phyloP scores from a whole-genome alignment of 1,284 basidiomycete genomes.

The Mixia osmundae region DNA sequence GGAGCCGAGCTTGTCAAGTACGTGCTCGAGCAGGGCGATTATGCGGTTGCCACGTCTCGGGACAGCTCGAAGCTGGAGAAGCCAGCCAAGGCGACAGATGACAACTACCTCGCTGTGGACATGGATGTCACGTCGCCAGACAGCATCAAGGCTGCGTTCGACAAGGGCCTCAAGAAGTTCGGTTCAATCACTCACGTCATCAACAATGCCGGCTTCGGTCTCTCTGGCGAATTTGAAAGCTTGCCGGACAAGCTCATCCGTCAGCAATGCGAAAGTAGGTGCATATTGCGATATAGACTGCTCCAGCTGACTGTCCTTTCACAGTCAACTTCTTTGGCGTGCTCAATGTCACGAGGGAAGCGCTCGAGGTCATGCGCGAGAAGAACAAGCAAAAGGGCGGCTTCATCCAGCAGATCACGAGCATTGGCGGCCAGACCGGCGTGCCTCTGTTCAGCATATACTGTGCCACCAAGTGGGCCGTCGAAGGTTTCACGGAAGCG shows the following conservation, averaged over 20 bases:
- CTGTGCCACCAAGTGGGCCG: conserved; percentile 10
- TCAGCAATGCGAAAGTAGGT: conserved; percentile 11
- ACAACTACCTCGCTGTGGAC: conserved; percentile 10
- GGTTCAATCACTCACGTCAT: conserved; percentile 9
- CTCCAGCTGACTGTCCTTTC: background rate
- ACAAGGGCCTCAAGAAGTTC: conserved; percentile 10
- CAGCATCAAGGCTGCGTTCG: conserved; percentile 8
- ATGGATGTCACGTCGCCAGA: conserved; percentile 9
- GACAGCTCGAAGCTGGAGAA: too few relatives aligned
- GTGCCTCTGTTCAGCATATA: conserved; percentile 9
- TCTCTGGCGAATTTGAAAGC: conserved; percentile 10
- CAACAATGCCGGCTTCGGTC: conserved; percentile 12
- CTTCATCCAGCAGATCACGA: conserved; percentile 12
- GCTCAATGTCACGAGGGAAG: conserved; percentile 7
- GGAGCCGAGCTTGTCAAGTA: too few relatives aligned
- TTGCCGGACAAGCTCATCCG: conserved; percentile 3
- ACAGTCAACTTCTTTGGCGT: conserved; percentile 13
- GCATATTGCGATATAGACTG: background rate
- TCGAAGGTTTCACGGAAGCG: conserved; percentile 13
- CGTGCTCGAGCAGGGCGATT: too few relatives aligned
- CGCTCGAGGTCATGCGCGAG: conserved; percentile 10
- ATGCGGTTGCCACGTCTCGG: too few relatives aligned
- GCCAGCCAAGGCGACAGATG: too few relatives aligned
- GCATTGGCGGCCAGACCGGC: conserved; percentile 10
- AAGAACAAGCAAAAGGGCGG: conserved; percentile 7